Conservation (phyloP, 257 asterid species). For the Petunia axillaris region DNA sequence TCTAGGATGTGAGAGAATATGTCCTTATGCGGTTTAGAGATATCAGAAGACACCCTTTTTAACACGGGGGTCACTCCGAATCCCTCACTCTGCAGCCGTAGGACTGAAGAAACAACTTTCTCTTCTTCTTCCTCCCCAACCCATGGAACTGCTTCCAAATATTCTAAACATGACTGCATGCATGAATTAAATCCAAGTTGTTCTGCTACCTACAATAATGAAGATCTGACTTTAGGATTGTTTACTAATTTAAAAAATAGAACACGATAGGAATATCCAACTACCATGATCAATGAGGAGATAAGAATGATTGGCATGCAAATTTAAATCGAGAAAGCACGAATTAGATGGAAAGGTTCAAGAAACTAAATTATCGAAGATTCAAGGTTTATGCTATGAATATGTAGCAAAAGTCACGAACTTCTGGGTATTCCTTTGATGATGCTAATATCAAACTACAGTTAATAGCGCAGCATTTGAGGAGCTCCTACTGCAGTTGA, state of each 20-base stretch:
- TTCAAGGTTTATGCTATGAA: not conserved
- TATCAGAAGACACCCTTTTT: constrained; percentile 75
- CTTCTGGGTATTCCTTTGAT: not conserved
- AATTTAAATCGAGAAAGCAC: not conserved
- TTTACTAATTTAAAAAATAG: not conserved
- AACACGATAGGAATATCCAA: not conserved
- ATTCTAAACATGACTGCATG: constrained; percentile 75
- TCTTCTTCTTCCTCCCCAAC: constrained; percentile 97
- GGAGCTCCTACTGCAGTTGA: not conserved
- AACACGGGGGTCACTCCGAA: constrained; percentile 69
- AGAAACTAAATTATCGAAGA: not conserved
- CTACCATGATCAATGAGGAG: not conserved
- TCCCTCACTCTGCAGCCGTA: constrained; percentile 67
- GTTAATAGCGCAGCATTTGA: not conserved
- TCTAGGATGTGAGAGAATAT: constrained; percentile 73
- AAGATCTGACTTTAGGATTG: constrained; percentile 21
- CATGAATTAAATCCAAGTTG: constrained; percentile 72
- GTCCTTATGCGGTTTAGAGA: constrained; percentile 58
- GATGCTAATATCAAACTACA: not conserved
- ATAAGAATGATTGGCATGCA: not conserved
- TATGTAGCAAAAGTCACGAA: not conserved
- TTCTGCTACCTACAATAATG: constrained; percentile 64
- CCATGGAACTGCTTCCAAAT: constrained; percentile 99
- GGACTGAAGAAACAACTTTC: constrained; percentile 70
- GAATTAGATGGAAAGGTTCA: constrained; percentile 3